Percentiles rank a stretch among this genome's conserved stretches.
These are phyloP conservation scores for Hippophae gyantsensis DNA, from an alignment of 306 rosid species.

Conservation along the genomic window DNA sequence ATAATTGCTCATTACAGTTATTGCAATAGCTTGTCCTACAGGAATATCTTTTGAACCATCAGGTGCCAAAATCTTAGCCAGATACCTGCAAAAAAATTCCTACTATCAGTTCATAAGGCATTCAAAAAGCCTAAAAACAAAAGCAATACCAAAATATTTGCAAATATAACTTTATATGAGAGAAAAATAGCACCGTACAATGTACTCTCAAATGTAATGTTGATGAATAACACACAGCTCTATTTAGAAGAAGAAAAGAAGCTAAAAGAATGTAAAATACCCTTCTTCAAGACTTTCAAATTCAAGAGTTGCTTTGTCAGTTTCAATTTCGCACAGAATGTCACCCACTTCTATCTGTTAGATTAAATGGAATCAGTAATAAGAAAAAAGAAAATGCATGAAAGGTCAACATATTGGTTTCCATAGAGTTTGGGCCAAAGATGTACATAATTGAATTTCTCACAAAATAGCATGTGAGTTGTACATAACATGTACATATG, in stretches of 20 bases:
- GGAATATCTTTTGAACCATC: conserved; percentile 89
- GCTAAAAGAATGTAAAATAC: conserved; percentile 29
- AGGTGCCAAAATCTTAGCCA: conserved; percentile 87
- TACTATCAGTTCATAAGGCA: conserved; percentile 16
- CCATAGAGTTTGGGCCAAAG: not conserved
- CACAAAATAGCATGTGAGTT: too few species aligned
- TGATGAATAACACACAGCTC: too few species aligned
- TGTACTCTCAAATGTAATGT: too few species aligned
- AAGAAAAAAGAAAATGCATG: conserved; percentile 21
- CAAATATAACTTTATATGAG: too few species aligned
- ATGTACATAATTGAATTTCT: too few species aligned
- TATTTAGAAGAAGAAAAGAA: not conserved
- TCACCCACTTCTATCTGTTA: conserved; percentile 92
- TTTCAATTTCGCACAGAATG: conserved; percentile 87
- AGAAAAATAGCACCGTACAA: too few species aligned
- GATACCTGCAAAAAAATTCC: conserved; percentile 46
- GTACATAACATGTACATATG: too few species aligned
- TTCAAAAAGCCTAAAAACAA: not conserved
- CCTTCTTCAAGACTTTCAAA: conserved; percentile 98
- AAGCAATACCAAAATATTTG: too few species aligned
- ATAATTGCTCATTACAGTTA: conserved; percentile 45
- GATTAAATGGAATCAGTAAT: conserved; percentile 13
- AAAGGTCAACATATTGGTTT: conserved; percentile 15
- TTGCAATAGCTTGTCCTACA: conserved; percentile 85
- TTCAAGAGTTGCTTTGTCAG: conserved; percentile 95